Percentiles rank a stretch among this genome's conserved stretches.
Conservation (phyloP, 768 basidiomycete species). For the Hypholoma sublateritium region DNA sequence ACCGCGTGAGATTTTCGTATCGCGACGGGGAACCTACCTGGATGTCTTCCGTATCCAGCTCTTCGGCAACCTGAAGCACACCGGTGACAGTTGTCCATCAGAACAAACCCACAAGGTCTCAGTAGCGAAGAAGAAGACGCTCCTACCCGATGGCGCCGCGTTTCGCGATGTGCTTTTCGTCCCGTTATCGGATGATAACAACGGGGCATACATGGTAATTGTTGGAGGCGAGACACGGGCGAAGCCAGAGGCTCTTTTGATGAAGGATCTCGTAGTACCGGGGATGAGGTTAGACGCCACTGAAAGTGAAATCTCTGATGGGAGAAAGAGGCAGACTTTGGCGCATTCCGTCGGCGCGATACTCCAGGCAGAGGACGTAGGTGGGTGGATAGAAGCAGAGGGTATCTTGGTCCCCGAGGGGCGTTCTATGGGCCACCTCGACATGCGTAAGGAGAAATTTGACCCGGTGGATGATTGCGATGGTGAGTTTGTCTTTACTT, state of each 20-base stretch:
- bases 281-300: neutral
- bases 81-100: neutral
- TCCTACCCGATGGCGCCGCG: neutral
- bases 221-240: neutral
- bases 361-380: neutral
- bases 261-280: neutral
- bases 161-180: neutral
- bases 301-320: neutral
- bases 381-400: neutral
- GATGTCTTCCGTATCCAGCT: neutral
- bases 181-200: neutral
- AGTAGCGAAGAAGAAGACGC: neutral
- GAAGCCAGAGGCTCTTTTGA: neutral
- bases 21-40: neutral
- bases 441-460: neutral
- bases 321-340: neutral
- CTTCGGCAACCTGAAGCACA: neutral
- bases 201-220: neutral
- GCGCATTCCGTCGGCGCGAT: neutral
- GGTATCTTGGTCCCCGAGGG: neutral
- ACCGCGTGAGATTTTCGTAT: neutral
- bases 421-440: neutral
- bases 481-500: neutral
- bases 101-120: neutral
- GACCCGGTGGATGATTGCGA: neutral